Conservation (phyloP, 2,329 filamentous ascomycete genomes). For the Hypoxylon sp. region DNA sequence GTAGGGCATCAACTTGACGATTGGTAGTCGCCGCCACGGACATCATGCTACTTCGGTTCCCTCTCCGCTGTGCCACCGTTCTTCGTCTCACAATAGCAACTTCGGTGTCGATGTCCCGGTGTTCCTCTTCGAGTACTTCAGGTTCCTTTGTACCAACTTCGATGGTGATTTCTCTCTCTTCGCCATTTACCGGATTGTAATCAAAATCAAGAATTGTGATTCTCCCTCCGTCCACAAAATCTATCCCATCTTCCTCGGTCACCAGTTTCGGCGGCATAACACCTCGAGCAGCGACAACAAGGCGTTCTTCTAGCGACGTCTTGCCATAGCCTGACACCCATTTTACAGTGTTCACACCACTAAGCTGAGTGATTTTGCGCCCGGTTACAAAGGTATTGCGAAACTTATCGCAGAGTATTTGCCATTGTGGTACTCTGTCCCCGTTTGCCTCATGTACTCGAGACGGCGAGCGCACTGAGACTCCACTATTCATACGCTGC, state of each 20-base stretch:
- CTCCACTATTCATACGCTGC: conserved; percentile 57
- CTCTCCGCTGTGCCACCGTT: conserved; percentile 74
- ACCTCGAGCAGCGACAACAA: conserved; percentile 80
- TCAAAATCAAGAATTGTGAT: conserved; percentile 81
- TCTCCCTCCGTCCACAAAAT: conserved; percentile 83
- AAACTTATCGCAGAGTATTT: conserved; percentile 74
- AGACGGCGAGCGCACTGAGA: conserved; percentile 56
- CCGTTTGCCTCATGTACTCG: conserved; percentile 54
- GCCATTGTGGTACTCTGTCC: conserved; percentile 72
- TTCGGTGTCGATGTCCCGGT: conserved; percentile 79
- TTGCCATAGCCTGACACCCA: conserved; percentile 73
- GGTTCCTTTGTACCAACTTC: conserved; percentile 79
- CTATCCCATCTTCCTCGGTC: conserved; percentile 77
- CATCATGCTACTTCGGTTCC: conserved; percentile 61
- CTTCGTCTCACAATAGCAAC: conserved; percentile 82
- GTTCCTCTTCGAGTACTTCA: conserved; percentile 78
- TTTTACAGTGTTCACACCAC: conserved; percentile 75
- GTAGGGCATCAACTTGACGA: conserved; percentile 46
- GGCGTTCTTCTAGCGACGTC: conserved; percentile 63
- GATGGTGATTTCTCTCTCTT: conserved; percentile 71
- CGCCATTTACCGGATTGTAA: conserved; percentile 69
- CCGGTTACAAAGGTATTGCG: conserved; percentile 80
- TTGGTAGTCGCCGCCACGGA: conserved; percentile 61
- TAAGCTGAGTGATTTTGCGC: conserved; percentile 72
- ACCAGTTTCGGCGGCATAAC: conserved; percentile 69